Base-by-base conservation (phyloP, 441 rosid species). In the Dalechampia spathulata region DNA sequence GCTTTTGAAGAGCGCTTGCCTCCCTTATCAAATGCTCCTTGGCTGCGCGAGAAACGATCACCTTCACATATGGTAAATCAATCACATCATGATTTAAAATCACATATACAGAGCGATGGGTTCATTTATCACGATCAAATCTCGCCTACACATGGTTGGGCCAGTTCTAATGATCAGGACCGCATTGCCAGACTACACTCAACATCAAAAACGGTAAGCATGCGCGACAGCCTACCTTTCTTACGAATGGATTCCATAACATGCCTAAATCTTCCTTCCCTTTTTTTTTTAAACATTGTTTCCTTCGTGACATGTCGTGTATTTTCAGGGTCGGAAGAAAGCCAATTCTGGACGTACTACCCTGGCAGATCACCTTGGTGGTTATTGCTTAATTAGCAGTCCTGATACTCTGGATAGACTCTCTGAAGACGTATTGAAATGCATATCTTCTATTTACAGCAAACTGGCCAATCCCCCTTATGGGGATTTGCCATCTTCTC, bases 361-460 rank as follows among this genome's bases (percentile, higher is more conserved):
- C 65, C 91, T 90, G 8, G 89, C 86, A 40, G 89, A 85, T 76
- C 85, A 76, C 78, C 70, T 90, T 4, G 75, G 86, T 22, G 61
- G 74, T 58, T 74, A 79, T 34, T 50, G 56, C 36, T 53, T 68
- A 1, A 71, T 72, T 6, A 57, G 62, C 30, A 37, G 64, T 67
- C 39, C 54, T 42, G 50, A 46, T 43, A 72, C 76, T 27, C 86
- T 87, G 10, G 88, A 80, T 63, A 75, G 73, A 48, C 87, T 86
- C 42, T 87, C 93, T 27, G 89, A 85, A 71, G 84, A 90, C 38
- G 81, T 83, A 43, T 57, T 86, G 58, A 76, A 77, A 77, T 90
- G 95, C 79, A 79, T 86, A 68, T 79, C 87, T 59, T 79, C 87
- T 65, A 82, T 86, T 63, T 90, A 84, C 66, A 72, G 75, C 75